Evolutionary conservation across 1,284 basidiomycete species (phyloP).

Genomic region (Athelia sp.): DNA sequence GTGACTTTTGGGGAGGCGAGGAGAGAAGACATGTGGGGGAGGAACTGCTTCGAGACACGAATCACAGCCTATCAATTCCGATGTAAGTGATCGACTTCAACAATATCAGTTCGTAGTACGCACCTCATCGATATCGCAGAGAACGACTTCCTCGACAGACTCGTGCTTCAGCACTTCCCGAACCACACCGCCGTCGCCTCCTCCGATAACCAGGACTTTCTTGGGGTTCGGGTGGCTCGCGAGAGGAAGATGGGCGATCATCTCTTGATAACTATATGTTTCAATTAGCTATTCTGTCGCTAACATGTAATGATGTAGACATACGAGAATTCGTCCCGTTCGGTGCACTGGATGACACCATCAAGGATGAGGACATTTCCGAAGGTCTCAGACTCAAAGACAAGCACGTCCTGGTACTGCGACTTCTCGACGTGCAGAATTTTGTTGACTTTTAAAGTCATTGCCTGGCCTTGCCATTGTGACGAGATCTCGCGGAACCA

Average conservation of each 20-base stretch:
- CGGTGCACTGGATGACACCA: conserved; percentile 94
- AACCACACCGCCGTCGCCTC: conserved; percentile 95
- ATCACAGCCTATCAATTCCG: conserved; percentile 71
- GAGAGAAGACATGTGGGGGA: conserved; percentile 92
- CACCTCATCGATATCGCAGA: conserved; percentile 98
- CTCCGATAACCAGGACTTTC: conserved; percentile 95
- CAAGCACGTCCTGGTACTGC: conserved; percentile 92
- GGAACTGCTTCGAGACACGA: conserved; percentile 89
- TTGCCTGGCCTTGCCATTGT: conserved; percentile 97
- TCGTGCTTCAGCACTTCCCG: conserved; percentile 97
- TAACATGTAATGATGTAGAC: conserved; percentile 26
- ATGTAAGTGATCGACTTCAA: conserved; percentile 1
- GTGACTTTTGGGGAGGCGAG: conserved; percentile 82
- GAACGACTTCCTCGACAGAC: conserved; percentile 86
- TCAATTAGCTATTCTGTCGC: conserved; percentile 3
- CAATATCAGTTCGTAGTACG: neutral
- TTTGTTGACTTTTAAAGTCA: conserved; percentile 94
- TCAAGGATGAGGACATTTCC: conserved; percentile 97
- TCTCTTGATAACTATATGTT: conserved; percentile 88
- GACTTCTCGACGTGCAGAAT: conserved; percentile 95
- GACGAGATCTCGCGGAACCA: conserved; percentile 98
- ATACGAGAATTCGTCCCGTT: conserved; percentile 97
- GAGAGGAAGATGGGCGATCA: conserved; percentile 96
- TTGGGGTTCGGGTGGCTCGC: conserved; percentile 96
- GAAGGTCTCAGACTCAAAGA: conserved; percentile 92